Base-by-base conservation (phyloP, 2,329 filamentous ascomycete species). In the Fusarium pseudograminearum region DNA sequence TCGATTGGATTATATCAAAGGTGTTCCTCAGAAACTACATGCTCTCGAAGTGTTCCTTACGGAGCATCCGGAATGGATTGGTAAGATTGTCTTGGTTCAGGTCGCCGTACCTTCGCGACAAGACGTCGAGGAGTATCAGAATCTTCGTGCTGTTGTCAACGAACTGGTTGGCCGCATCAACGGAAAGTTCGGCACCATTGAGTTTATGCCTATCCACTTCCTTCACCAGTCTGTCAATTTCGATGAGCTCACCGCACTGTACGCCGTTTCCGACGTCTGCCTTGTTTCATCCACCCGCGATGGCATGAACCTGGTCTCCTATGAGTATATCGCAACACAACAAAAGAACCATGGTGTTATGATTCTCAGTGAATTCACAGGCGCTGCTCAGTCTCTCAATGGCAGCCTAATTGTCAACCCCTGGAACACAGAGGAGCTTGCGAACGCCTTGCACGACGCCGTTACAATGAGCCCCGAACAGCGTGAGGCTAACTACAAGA, bases 151-250 rank as follows among this genome's bases (percentile, higher is more conserved):
- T 22, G 93, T 97, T 6, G 94, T 98, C 77, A 99, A 98, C 79
- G 96, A 99, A 83, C 87, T 98, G 14, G 95, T 98, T 16, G 96
- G 96, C 38, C 89, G 95, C 65, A 98, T 99, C 83, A 99, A 99
- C 78, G 96, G 96, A 76, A 94, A 93, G 78, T 98, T 98, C 76
- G 94, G 95, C 78, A 98, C 94, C 33, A 91, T 98, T 76, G 95
- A 98, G 80, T 98, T 98, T 83, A 98, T 97, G 91, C 96, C 96
- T 2, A 98, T 99, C 74, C 96, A 98, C 81, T 98, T 98, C 83
- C 90, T 98, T 76, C 96, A 98, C 83, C 97, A 98, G 82, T 97
- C 93, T 7, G 94, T 98, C 76, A 90, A 90, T 50, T 98, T 98
- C 74, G 94, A 98, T 73, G 96, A 98, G 82, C 89, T 99, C 36